Evolutionary conservation across 2,329 filamentous ascomycete species (phyloP).

Genomic region (Ophiocordyceps sinensis): DNA sequence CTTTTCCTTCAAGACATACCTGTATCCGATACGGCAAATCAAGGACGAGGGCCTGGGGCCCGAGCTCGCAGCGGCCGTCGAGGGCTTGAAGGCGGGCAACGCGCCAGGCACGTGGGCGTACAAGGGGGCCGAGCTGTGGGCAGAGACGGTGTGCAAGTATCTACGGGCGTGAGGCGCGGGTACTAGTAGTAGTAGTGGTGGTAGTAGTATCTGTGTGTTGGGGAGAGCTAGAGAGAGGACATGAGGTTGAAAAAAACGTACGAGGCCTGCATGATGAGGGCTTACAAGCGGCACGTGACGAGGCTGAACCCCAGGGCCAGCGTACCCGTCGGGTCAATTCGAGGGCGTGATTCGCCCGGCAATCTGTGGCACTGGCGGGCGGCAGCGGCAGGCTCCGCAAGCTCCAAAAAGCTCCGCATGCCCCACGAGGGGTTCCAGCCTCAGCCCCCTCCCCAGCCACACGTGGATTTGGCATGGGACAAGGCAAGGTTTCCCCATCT

Average conservation of each 20-base stretch:
- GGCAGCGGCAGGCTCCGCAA: not conserved
- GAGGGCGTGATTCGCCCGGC: not conserved
- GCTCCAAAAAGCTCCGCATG: not conserved
- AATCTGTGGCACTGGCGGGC: not conserved
- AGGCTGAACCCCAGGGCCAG: not conserved
- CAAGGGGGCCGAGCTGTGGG: conserved; percentile 34
- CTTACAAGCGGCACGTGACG: not conserved
- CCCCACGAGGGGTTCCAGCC: not conserved
- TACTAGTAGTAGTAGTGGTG: no score
- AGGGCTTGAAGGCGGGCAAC: conserved; percentile 34
- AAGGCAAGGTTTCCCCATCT: not conserved
- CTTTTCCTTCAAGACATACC: conserved; percentile 42
- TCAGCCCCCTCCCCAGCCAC: not conserved
- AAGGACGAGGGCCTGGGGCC: conserved; percentile 32
- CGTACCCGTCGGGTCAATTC: not conserved
- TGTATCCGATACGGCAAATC: conserved; percentile 32
- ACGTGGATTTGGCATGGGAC: not conserved
- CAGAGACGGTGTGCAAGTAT: conserved; percentile 29
- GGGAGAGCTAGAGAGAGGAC: no score
- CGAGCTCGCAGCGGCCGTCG: conserved; percentile 35
- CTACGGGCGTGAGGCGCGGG: conserved; percentile 16
- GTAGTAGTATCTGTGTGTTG: no score
- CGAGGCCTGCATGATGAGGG: not conserved
- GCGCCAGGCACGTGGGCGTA: conserved; percentile 39
- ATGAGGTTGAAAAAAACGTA: no score